Evolutionary conservation across 2,329 filamentous ascomycete genomes (phyloP), one percentile per base, ranked within the genome.

Genomic region (Diaporthe sp.): DNA sequence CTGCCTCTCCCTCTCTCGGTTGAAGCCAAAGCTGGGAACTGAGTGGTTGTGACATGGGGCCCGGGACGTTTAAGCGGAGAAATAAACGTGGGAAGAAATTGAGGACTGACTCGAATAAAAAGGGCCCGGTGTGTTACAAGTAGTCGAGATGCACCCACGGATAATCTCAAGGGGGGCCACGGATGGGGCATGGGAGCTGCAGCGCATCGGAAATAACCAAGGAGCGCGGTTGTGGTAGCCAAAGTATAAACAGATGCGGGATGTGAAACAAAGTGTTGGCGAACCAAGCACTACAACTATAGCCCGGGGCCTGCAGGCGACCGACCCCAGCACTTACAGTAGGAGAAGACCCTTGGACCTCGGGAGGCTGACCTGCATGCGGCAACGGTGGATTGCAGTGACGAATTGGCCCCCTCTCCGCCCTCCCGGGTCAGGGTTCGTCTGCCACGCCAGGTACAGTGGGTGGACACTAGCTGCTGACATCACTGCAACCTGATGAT

Each of bases 181-280:
- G 44, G 42, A 22, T 34, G 20, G 44, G 44, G 22, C 22, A 17
- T 53, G 31, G 31, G 31, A 39, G 22, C 65, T 70, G 65, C 65
- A 42, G 65, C n/a, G 28, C 49, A 42, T 70, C 13, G 65, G 65
- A 70, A 70, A 70, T 55, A 37, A 70, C 34, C 34, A 42, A 70
- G 65, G 65, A 55, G 47, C 65, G 34, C 31, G 13, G 10, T 28
- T 55, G 49, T 70, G 25, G 65, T 55, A 28, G 49, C 49, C 34
- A 70, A 55, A 42, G 63, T 53, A 68, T 42, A 70, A 55, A 70
- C 65, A 70, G 31, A 55, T 53, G 49, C n/a, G 34, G 42, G 22
- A 70, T 25, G 49, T 70, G 65, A 70, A 70, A 70, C 65, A 70
- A 70, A 70, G 34, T 53, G 65, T 13, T 70, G 65, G 34, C 65